Evolutionary conservation across 2,329 filamentous ascomycete species (phyloP).

Genomic region (Aspergillus sp.): DNA sequence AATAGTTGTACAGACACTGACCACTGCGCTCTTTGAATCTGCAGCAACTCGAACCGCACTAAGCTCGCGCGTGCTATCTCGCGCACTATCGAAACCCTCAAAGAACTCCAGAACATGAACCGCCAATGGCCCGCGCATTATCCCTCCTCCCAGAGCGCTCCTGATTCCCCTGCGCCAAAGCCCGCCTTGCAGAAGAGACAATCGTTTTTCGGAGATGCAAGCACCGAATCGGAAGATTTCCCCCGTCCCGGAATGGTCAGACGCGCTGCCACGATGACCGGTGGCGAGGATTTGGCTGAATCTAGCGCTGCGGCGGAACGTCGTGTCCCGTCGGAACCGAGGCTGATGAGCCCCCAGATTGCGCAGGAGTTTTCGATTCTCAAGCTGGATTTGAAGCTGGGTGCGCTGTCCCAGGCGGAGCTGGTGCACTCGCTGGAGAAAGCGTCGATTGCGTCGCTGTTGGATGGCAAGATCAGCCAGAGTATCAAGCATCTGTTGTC

Average conservation of each 20-base stretch:
- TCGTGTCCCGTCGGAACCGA: slow-evolving; percentile 67
- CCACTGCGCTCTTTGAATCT: background rate
- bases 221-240: slow-evolving; percentile 29
- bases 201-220: slow-evolving; percentile 34
- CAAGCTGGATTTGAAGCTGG: slow-evolving; percentile 91
- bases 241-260: slow-evolving; percentile 58
- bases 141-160: slow-evolving; percentile 60
- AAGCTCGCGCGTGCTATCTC: slow-evolving; percentile 86
- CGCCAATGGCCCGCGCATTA: slow-evolving; percentile 92
- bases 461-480: slow-evolving; percentile 92
- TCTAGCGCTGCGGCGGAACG: slow-evolving; percentile 71
- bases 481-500: slow-evolving; percentile 88
- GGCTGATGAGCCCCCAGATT: slow-evolving; percentile 87
- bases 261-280: slow-evolving; percentile 72
- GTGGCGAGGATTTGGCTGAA: slow-evolving; percentile 63
- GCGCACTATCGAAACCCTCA: slow-evolving; percentile 79
- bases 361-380: slow-evolving; percentile 94
- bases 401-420: slow-evolving; percentile 80
- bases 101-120: slow-evolving; percentile 85
- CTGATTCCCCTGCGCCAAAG: slow-evolving; percentile 34
- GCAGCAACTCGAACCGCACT: slow-evolving; percentile 79
- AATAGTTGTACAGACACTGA: slow-evolving; percentile 17
- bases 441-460: slow-evolving; percentile 79
- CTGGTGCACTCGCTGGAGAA: slow-evolving; percentile 95
- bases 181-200: slow-evolving; percentile 39